phyloP scores from a whole-genome alignment of 2,329 filamentous ascomycete genomes.

The Graphium sp. region DNA sequence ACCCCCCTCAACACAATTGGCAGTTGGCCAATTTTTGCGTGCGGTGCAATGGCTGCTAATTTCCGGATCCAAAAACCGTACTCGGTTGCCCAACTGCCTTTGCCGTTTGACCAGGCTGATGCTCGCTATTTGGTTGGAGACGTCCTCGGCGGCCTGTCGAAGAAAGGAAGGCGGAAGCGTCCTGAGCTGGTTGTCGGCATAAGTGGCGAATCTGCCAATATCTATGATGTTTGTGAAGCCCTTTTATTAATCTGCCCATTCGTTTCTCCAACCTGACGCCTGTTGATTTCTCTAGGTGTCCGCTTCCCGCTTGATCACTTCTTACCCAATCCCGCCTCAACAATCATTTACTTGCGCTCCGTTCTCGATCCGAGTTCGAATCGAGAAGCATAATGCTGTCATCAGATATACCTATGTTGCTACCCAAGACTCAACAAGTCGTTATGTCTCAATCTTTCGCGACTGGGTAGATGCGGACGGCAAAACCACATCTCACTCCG shows the following conservation, averaged over 20 bases:
- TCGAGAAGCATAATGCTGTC: constrained; percentile 26
- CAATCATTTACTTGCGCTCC: constrained; percentile 46
- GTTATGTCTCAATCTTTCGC: constrained; percentile 41
- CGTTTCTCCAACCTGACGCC: constrained; percentile 6
- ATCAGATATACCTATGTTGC: constrained; percentile 45
- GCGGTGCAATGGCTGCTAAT: constrained; percentile 33
- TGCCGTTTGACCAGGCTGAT: constrained; percentile 26
- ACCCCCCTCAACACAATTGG: background rate
- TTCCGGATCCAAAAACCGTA: constrained; percentile 50
- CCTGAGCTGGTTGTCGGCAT: constrained; percentile 46
- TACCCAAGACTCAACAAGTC: constrained; percentile 27
- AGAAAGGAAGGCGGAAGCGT: constrained; percentile 43
- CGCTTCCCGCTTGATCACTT: constrained; percentile 44
- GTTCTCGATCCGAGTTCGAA: constrained; percentile 37
- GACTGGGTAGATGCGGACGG: constrained; percentile 34
- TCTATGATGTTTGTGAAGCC: constrained; percentile 39
- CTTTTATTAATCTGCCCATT: background rate
- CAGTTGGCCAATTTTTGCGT: background rate
- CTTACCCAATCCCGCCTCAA: constrained; percentile 49
- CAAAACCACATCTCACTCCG: constrained; percentile 32
- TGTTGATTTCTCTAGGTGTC: constrained; percentile 38
- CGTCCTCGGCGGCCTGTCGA: constrained; percentile 40
- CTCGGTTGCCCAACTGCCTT: constrained; percentile 40
- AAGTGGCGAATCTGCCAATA: constrained; percentile 47
- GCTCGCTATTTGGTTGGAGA: constrained; percentile 40